Evolutionary conservation across 768 basidiomycete species (phyloP).

Genomic region (Hemileccinum rubropunctum): DNA sequence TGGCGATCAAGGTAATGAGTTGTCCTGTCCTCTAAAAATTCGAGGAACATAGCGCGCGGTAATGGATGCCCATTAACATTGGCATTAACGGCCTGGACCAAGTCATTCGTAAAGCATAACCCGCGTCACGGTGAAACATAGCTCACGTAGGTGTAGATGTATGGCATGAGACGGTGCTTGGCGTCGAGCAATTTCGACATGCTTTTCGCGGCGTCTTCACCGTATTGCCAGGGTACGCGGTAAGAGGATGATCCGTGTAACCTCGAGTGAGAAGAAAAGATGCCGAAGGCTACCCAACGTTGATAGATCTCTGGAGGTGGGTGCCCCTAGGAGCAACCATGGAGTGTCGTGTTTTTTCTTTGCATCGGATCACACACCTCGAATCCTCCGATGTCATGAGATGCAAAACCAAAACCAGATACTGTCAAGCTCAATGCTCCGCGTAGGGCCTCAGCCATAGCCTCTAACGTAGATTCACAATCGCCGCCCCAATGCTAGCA

Average conservation of each 20-base stretch:
- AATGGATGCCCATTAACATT: conserved; percentile 52
- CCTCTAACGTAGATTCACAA: conserved; percentile 74
- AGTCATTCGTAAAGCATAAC: not conserved
- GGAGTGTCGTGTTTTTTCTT: not conserved
- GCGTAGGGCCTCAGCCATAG: conserved; percentile 72
- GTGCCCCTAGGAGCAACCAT: conserved; percentile 42
- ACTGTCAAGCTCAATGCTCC: conserved; percentile 63
- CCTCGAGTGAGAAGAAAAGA: conserved; percentile 75
- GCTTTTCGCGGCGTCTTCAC: conserved; percentile 62
- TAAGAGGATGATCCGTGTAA: conserved; percentile 73
- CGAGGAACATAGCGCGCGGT: conserved; percentile 65
- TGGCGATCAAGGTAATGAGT: conserved; percentile 60
- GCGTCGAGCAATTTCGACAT: conserved; percentile 61
- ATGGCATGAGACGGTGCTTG: conserved; percentile 75
- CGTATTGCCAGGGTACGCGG: conserved; percentile 76
- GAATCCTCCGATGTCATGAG: conserved; percentile 78
- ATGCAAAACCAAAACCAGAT: conserved; percentile 70
- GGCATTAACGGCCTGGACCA: conserved; percentile 49
- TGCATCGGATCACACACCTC: conserved; percentile 40
- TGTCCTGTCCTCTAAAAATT: conserved; percentile 57
- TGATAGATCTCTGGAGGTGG: conserved; percentile 69
- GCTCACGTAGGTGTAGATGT: conserved; percentile 55
- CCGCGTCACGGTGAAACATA: not conserved
- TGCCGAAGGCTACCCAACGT: conserved; percentile 74
- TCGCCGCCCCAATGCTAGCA: conserved; percentile 69